Evolutionary conservation across 176 grass and related monocot genomes (phyloP).

Genomic region (Triticum dicoccoides): DNA sequence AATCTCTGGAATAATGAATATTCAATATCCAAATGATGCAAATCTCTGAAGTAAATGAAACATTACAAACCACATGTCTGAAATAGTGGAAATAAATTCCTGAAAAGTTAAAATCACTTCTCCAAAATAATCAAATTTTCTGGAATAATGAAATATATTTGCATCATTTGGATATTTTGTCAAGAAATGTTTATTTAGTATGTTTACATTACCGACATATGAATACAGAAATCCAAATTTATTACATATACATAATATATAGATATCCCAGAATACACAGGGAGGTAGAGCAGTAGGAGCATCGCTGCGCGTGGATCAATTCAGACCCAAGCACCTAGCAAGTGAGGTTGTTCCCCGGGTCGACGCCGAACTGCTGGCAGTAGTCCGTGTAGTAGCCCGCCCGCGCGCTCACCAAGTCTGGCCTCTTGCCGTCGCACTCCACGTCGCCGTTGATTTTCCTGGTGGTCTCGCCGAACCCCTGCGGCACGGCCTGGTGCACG

Average conservation of each 20-base stretch:
- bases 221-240: neutral
- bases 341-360: constrained; percentile 3
- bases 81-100: too few relatives aligned
- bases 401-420: neutral
- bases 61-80: too few relatives aligned
- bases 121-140: too few relatives aligned
- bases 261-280: neutral
- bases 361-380: constrained; percentile 18
- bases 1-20: too few relatives aligned
- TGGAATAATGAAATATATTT: too few relatives aligned
- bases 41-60: too few relatives aligned
- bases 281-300: neutral
- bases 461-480: constrained; percentile 56
- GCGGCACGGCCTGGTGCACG: constrained; percentile 41
- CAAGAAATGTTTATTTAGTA: too few relatives aligned
- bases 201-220: too few relatives aligned
- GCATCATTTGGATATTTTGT: too few relatives aligned
- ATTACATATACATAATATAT: neutral
- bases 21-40: too few relatives aligned
- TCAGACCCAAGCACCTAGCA: neutral
- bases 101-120: too few relatives aligned
- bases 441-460: constrained; percentile 36
- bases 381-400: constrained; percentile 24
- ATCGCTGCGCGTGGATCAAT: neutral
- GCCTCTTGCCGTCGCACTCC: neutral